phyloP scores from a whole-genome alignment of 2,329 filamentous ascomycete species.

The Epicoccum nigrum region DNA sequence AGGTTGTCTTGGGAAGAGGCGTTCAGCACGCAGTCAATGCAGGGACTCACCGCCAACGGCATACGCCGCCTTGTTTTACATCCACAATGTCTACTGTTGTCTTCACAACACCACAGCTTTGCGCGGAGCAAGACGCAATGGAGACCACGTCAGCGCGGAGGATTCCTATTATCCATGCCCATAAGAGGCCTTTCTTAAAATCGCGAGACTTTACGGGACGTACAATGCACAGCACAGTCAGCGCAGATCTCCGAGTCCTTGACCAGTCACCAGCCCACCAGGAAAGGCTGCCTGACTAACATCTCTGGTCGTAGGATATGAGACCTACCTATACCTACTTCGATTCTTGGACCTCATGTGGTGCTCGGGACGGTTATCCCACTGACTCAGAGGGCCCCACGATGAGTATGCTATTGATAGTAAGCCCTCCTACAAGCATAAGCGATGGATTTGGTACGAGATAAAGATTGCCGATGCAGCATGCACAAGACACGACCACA shows the following conservation, averaged over 20 bases:
- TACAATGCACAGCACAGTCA: slow-evolving; percentile 13
- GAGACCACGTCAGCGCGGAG: slow-evolving; percentile 6
- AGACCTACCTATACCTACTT: too few relatives aligned
- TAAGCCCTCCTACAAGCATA: slow-evolving; percentile 5
- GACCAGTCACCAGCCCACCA: neutral
- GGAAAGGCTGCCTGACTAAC: neutral
- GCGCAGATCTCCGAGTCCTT: slow-evolving; percentile 1
- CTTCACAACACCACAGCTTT: slow-evolving; percentile 1
- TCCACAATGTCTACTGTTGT: neutral
- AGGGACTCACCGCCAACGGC: neutral
- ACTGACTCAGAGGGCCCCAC: neutral
- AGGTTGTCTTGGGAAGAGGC: neutral
- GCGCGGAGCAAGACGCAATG: neutral
- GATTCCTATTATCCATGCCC: neutral
- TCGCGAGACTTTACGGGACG: neutral
- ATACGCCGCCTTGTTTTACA: neutral
- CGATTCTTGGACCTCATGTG: slow-evolving; percentile 7
- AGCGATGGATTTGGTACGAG: neutral
- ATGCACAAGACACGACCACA: neutral
- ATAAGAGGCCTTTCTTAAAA: neutral
- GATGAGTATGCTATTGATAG: slow-evolving; percentile 7
- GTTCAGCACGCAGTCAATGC: neutral
- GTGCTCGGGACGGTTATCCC: slow-evolving; percentile 2
- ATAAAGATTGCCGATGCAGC: neutral
- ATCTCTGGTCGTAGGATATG: neutral